Evolutionary conservation across 371 early-diverging fungal species (phyloP), one percentile per base, ranked within the genome.

Genomic region (Lichtheimia ramosa): DNA sequence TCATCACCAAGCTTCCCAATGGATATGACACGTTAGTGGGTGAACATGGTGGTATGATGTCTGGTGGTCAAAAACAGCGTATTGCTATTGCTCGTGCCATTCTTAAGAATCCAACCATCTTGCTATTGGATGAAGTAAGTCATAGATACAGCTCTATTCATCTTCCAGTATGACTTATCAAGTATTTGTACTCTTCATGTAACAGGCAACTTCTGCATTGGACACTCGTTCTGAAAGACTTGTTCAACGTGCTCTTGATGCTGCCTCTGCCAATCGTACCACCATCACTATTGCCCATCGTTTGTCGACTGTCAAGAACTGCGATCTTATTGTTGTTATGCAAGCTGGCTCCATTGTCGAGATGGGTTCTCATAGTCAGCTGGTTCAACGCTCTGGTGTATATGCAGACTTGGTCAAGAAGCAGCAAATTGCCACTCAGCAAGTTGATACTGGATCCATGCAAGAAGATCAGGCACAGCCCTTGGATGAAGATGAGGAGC

Each of bases 241-340:
- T 25, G 91, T 93, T 1, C 91, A 91, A 65, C 71, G 61, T 15
- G 90, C 91, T 4, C 69, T 91, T 18, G 94, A 93, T 42, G 64
- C 60, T 5, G 93, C 93, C 1, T 43, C 88, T 21, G 49, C 65
- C 12, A 82, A 86, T 39, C 78, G 95, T 15, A 93, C 94, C 0
- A 93, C 95, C 5, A 82, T 98, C 39, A 86, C 92, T 2, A 89
- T 96, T 0, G 95, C 96, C 0, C 96, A 96, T 65, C 82, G 90
- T 1, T 73, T 90, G 3, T 86, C 89, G 39, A 91, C 91, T 0
- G 77, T 86, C 53, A 71, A 71, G 18, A 84, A 91, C 59, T 88
- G 93, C 0, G 89, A 95, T 61, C 59, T 79, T 48, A 95, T 96
- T 68, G 79, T 86, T 43, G 90, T 90, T 14, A 81, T 89, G 77